phyloP scores from a whole-genome alignment of 1,284 basidiomycete species.

The Ceraceosorus guamensis region DNA sequence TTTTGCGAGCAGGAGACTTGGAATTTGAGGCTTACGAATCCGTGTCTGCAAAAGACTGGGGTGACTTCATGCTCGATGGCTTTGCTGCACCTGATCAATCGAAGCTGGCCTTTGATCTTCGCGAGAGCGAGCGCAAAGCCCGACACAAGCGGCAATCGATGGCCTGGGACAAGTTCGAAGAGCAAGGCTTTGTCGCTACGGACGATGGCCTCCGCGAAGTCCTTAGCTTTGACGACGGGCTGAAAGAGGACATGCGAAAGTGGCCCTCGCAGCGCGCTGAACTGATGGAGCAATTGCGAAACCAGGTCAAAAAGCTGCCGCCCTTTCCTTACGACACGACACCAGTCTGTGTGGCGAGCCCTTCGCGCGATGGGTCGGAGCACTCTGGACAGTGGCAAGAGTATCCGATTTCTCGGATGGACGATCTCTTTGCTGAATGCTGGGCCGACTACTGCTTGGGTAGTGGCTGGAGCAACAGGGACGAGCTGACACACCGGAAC shows the following conservation, averaged over 20 bases:
- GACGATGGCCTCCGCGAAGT: constrained; percentile 27
- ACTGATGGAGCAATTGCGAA: constrained; percentile 22
- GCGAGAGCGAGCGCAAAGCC: constrained; percentile 32
- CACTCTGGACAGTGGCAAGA: constrained; percentile 5
- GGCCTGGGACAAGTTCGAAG: constrained; percentile 40
- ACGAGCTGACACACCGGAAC: constrained; percentile 42
- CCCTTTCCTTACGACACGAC: constrained; percentile 39
- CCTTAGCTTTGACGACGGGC: constrained; percentile 37
- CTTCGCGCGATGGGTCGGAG: constrained; percentile 13
- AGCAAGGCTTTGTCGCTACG: constrained; percentile 23
- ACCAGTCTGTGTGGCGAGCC: constrained; percentile 24
- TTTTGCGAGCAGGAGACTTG: background rate
- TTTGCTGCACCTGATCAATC: constrained; percentile 39
- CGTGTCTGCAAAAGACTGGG: constrained; percentile 36
- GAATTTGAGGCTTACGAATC: constrained; percentile 15
- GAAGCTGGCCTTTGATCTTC: constrained; percentile 41
- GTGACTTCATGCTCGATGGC: constrained; percentile 34
- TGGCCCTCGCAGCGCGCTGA: constrained; percentile 27
- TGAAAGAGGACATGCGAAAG: constrained; percentile 32
- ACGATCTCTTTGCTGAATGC: constrained; percentile 43
- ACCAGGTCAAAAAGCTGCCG: constrained; percentile 22
- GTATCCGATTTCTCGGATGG: constrained; percentile 26
- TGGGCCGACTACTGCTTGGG: constrained; percentile 45
- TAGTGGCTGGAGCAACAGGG: constrained; percentile 45
- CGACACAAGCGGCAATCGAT: constrained; percentile 21